Percentiles rank a stretch among this genome's conserved stretches.
Conservation (phyloP, 345 rosid genomes). For the Ricinus communis region DNA sequence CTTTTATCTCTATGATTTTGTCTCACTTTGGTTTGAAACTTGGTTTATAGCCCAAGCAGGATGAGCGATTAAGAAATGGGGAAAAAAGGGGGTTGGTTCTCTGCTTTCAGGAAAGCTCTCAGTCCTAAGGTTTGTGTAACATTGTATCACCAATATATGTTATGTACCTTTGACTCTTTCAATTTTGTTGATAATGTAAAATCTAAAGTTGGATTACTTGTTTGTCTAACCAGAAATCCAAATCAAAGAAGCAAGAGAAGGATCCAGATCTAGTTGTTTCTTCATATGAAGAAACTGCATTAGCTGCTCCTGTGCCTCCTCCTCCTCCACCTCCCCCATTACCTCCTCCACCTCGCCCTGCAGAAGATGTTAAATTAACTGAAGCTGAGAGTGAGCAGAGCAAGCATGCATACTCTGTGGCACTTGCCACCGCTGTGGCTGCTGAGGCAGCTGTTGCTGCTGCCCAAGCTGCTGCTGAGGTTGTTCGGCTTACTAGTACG, state of each 20-base stretch:
- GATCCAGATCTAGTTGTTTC: slow-evolving; percentile 23
- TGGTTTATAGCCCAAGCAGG: slow-evolving; percentile 32
- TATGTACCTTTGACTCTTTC: not conserved
- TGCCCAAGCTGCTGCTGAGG: slow-evolving; percentile 45
- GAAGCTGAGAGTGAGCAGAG: slow-evolving; percentile 50
- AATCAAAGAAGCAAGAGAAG: slow-evolving; percentile 51
- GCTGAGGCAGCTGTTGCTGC: slow-evolving; percentile 52
- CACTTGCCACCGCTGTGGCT: slow-evolving; percentile 41
- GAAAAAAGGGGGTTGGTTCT: slow-evolving; percentile 69
- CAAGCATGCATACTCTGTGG: slow-evolving; percentile 37
- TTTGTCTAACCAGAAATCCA: slow-evolving; percentile 38
- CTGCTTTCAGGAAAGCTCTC: slow-evolving; percentile 70
- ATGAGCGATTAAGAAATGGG: slow-evolving; percentile 55
- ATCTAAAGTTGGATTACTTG: slow-evolving; percentile 10
- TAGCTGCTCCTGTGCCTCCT: slow-evolving; percentile 11
- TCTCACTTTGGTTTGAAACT: slow-evolving; percentile 15
- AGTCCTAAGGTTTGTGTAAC: slow-evolving; percentile 46
- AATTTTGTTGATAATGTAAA: not conserved
- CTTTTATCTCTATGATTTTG: not conserved
- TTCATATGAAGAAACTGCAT: slow-evolving; percentile 13
- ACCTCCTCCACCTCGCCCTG: slow-evolving; percentile 26
- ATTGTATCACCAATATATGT: not conserved
- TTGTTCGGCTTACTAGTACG: slow-evolving; percentile 33
- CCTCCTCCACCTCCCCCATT: slow-evolving; percentile 45
- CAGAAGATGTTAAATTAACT: slow-evolving; percentile 46